Conservation (phyloP, 2,329 filamentous ascomycete genomes). For the Aspergillus hiratsukae region DNA sequence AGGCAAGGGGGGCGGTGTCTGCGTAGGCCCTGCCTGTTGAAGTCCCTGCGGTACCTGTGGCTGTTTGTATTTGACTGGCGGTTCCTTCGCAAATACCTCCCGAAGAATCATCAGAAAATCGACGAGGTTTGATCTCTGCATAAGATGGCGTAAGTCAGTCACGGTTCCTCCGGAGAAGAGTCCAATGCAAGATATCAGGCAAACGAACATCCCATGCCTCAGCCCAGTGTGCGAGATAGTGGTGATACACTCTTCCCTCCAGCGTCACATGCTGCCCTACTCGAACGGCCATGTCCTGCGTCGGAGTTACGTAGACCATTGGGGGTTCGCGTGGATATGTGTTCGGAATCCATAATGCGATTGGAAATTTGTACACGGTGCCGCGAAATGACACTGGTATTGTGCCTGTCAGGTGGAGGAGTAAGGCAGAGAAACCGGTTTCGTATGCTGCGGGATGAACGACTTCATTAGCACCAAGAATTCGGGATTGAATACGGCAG, state of each 20-base stretch:
- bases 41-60: conserved; percentile 31
- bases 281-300: conserved; percentile 80
- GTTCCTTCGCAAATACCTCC: conserved; percentile 90
- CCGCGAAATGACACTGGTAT: conserved; percentile 89
- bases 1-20: conserved; percentile 63
- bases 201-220: conserved; percentile 81
- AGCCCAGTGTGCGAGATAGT: conserved; percentile 85
- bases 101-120: conserved; percentile 79
- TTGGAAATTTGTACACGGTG: conserved; percentile 81
- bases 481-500: conserved; percentile 7
- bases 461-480: conserved; percentile 12
- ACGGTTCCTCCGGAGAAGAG: background rate
- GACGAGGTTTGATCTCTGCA: conserved; percentile 71
- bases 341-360: conserved; percentile 90
- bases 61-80: conserved; percentile 76
- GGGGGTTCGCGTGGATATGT: conserved; percentile 82
- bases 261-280: conserved; percentile 93
- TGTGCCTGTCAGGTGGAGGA: conserved; percentile 81
- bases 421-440: conserved; percentile 77
- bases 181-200: background rate
- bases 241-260: conserved; percentile 91
- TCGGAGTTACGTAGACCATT: conserved; percentile 82
- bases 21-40: conserved; percentile 26
- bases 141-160: conserved; percentile 1
- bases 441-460: conserved; percentile 64